Evolutionary conservation across 352 stramenopile species (phyloP).

Genomic region (Phytophthora sp.): DNA sequence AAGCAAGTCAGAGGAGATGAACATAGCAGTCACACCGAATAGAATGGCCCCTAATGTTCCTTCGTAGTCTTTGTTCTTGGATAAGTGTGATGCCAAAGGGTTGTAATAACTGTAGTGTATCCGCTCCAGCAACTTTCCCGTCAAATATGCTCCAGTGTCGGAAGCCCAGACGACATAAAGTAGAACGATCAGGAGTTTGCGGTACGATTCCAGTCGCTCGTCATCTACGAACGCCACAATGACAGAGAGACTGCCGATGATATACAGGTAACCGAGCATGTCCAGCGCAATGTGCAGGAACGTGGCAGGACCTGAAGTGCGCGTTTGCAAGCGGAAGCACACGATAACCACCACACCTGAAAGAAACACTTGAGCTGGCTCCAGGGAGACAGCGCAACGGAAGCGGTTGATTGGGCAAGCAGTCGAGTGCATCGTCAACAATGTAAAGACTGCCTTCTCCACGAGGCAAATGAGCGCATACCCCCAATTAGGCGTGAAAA

Average conservation of each 20-base stretch:
- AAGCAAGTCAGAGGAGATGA: conserved; percentile 78
- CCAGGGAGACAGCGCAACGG: conserved; percentile 54
- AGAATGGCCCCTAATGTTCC: conserved; percentile 90
- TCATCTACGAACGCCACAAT: conserved; percentile 75
- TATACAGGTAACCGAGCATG: conserved; percentile 71
- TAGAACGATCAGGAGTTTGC: conserved; percentile 71
- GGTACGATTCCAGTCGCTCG: conserved; percentile 54
- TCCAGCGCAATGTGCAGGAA: conserved; percentile 66
- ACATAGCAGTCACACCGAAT: conserved; percentile 87
- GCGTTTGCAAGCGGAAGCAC: conserved; percentile 53
- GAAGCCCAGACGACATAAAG: conserved; percentile 80
- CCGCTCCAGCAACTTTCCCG: conserved; percentile 88
- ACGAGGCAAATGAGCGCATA: conserved; percentile 73
- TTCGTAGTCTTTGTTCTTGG: conserved; percentile 97
- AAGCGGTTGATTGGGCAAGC: conserved; percentile 79
- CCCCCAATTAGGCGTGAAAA: conserved; percentile 69
- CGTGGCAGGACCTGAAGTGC: conserved; percentile 25
- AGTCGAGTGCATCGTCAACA: conserved; percentile 70
- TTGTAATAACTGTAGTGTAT: conserved; percentile 88
- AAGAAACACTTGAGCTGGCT: conserved; percentile 58
- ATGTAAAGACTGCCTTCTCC: conserved; percentile 70
- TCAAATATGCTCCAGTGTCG: conserved; percentile 95
- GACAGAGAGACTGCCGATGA: conserved; percentile 67
- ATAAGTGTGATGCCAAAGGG: conserved; percentile 86
- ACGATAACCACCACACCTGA: conserved; percentile 63